phyloP scores from a whole-genome alignment of 768 basidiomycete genomes.

The Macrolepiota fuliginosa region DNA sequence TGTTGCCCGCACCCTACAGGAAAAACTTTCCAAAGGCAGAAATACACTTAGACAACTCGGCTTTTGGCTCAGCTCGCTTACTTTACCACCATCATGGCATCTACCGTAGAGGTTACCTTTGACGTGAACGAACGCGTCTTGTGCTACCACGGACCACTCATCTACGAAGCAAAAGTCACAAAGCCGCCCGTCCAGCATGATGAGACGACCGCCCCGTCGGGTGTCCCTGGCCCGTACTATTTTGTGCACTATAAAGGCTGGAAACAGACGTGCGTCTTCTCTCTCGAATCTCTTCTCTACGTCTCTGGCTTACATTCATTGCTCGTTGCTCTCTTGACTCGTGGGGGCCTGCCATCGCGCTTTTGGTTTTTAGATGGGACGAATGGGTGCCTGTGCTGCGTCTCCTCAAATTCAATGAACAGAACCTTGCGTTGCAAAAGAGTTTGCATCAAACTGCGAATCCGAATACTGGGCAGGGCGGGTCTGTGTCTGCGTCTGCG shows the following conservation, averaged over 20 bases:
- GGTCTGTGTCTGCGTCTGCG: background rate
- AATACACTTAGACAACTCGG: background rate
- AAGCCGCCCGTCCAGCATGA: slow-evolving; percentile 55
- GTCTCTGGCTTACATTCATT: background rate
- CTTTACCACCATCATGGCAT: slow-evolving; percentile 16
- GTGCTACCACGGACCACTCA: slow-evolving; percentile 92
- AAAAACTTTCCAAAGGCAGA: background rate
- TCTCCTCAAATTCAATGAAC: slow-evolving; percentile 82
- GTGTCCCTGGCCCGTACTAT: slow-evolving; percentile 75
- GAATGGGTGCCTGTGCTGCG: slow-evolving; percentile 90
- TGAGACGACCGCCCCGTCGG: slow-evolving; percentile 57
- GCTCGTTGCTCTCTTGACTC: background rate
- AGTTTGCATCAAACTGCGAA: slow-evolving; percentile 35
- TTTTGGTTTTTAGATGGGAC: slow-evolving; percentile 73
- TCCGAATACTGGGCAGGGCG: slow-evolving; percentile 2
- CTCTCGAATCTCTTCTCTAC: background rate
- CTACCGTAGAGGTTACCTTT: slow-evolving; percentile 36
- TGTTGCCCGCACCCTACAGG: background rate
- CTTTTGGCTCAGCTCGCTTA: no score
- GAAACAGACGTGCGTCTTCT: slow-evolving; percentile 83
- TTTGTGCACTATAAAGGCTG: slow-evolving; percentile 99
- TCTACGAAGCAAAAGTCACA: slow-evolving; percentile 96
- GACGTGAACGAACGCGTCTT: slow-evolving; percentile 74
- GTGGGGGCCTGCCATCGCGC: no score
- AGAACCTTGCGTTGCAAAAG: slow-evolving; percentile 78